Evolutionary conservation across 78 protist genomes (phyloP), one percentile per base, ranked within the genome.

Genomic region (Chrysochromulina parva): DNA sequence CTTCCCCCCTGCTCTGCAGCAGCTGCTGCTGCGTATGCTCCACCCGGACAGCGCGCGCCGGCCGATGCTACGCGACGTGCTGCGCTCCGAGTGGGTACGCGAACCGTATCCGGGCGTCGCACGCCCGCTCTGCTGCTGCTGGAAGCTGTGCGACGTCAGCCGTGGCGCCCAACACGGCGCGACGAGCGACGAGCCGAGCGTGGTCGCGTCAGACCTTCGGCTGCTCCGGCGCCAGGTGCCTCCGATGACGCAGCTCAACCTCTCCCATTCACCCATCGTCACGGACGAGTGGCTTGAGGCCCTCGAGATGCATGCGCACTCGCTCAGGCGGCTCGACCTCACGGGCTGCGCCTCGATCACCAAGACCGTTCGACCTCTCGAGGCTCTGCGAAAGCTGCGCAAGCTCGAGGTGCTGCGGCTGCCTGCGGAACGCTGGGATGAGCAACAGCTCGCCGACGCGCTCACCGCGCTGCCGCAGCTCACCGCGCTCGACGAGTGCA

Each of bases 241-340:
- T 4, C 53, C 16, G 7, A 48, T 74, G 62, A 1, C 19, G 82
- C 82, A 74, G 82, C 24, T 74, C 26, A 17, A 4, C 58, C 82
- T 74, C 82, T 53, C 82, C 2, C 13, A 19, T 22, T 74, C 82
- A 3, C 28, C 82, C 24, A 3, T 55, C 13, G 82, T 74, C 26
- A 74, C 82, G 53, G 82, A 74, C 55, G 82, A 74, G 55, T 74
- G 82, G 82, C 82, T 74, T 55, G 82, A 74, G 82, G 82, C 55
- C 26, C 82, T 74, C 57, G 20, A 2, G 28, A 4, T 1, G 20
- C 82, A 74, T n/a, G 55, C 57, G 24, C 17, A 4, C 53, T 19
- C 82, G 3, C 82, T 74, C 55, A 2, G 9, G 5, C 57, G 82
- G n/a, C 82, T 74, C 82, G 82, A 74, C 55, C 24, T 74, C 26